Base-by-base conservation (phyloP, 495 filamentous ascomycete genomes). In the Penicillium canariense region DNA sequence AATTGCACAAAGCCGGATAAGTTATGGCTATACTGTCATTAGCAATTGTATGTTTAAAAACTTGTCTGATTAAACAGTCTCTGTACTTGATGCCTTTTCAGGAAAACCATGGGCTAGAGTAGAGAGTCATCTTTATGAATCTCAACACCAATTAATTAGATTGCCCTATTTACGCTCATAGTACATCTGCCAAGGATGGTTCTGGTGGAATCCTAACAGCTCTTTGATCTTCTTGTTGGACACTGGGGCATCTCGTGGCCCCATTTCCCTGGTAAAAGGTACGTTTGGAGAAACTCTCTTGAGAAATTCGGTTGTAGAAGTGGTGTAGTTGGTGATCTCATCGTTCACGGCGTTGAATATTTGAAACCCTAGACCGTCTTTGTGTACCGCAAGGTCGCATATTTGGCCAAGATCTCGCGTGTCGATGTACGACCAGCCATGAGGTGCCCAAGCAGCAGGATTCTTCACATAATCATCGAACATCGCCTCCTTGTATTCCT, bases 261-360 rank as follows among this genome's bases (percentile, higher is more conserved):
- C 81, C 74, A 84, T 74, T 45, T 81, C 72, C 43, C 80, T 62
- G 49, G 73, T 80, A 18, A 84, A 68, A 11, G 69, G 68, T 30
- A 71, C 72, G 26, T 70, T 58, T 2, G 81, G 81, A 57, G 66
- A 73, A 5, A 66, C 60, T 52, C 71, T 67, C 61, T 71, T 67
- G 63, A 84, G 55, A 52, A 83, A 82, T 54, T 79, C 70, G 26
- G 54, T 65, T 6, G 79, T 79, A 22, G 77, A 72, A 22, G 61
- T 58, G 22, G 48, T 50, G 12, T 62, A 60, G 36, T 66, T 67
- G 5, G 81, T 84, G 30, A 83, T 84, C 5, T 75, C 77, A 67
- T 81, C 76, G 61, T 84, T 86, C 3, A 77, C 80, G 32, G 80
- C 81, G 61, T 85, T 85, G 69, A 86, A 84, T 0, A 84, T 65